A percentile compares a stretch with the other conserved stretches of the same genome.
phyloP scores from a whole-genome alignment of 2,329 filamentous ascomycete genomes.

The Diaporthe citrichinensis region DNA sequence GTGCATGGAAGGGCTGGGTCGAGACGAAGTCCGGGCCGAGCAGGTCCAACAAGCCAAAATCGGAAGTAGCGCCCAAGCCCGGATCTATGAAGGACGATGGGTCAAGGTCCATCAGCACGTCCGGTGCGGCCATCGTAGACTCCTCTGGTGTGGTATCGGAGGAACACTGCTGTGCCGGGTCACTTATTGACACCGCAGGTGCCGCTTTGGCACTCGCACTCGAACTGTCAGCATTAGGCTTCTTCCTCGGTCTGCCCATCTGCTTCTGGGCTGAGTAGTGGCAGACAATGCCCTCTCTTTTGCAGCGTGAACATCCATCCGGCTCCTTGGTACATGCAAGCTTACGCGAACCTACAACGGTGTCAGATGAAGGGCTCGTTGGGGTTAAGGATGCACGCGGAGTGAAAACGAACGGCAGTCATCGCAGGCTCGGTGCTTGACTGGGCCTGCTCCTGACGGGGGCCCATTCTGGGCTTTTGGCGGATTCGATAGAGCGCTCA shows the following conservation, averaged over 20 bases:
- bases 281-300: slow-evolving; percentile 68
- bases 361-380: slow-evolving; percentile 47
- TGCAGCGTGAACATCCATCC: slow-evolving; percentile 72
- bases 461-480: slow-evolving; percentile 1
- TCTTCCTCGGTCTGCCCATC: slow-evolving; percentile 76
- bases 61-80: slow-evolving; percentile 46
- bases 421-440: slow-evolving; percentile 74
- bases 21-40: slow-evolving; percentile 48
- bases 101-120: slow-evolving; percentile 48
- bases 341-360: slow-evolving; percentile 68
- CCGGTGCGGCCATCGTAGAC: not conserved
- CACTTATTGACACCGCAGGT: not conserved
- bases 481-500: slow-evolving; percentile 14
- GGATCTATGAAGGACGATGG: slow-evolving; percentile 49
- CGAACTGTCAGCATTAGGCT: slow-evolving; percentile 55
- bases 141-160: not conserved
- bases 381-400: not conserved
- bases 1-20: slow-evolving; percentile 29
- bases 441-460: not conserved
- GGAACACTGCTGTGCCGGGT: slow-evolving; percentile 1
- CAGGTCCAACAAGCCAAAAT: slow-evolving; percentile 54
- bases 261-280: slow-evolving; percentile 76
- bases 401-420: slow-evolving; percentile 71
- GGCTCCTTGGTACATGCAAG: slow-evolving; percentile 75
- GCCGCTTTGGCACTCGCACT: slow-evolving; percentile 31